phyloP scores from a whole-genome alignment of 768 basidiomycete genomes.

The Lactifluus volemus region DNA sequence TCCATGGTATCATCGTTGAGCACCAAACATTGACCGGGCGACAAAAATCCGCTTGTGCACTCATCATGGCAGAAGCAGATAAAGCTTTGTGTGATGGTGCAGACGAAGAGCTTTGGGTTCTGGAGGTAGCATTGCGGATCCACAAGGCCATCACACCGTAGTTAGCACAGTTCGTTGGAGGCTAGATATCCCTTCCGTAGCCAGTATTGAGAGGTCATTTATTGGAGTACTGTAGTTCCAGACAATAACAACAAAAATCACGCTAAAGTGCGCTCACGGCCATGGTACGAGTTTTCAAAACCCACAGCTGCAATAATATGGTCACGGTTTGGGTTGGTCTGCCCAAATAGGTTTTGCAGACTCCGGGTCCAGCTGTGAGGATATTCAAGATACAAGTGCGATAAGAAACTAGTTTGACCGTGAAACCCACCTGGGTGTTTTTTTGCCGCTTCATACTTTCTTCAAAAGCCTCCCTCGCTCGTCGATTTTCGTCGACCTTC shows the following conservation, averaged over 20 bases:
- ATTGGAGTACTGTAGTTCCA: background rate
- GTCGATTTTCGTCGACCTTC: slow-evolving; percentile 31
- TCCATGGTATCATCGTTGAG: slow-evolving; percentile 84
- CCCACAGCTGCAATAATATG: background rate
- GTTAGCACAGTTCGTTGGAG: background rate
- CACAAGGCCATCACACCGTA: slow-evolving; percentile 45
- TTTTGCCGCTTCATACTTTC: slow-evolving; percentile 25
- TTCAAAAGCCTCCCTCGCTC: slow-evolving; percentile 28
- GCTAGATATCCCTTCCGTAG: background rate
- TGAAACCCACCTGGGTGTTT: slow-evolving; percentile 23
- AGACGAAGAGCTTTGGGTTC: slow-evolving; percentile 92
- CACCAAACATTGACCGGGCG: slow-evolving; percentile 72
- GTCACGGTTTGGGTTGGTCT: slow-evolving; percentile 15
- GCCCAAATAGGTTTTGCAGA: slow-evolving; percentile 32
- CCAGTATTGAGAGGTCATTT: background rate
- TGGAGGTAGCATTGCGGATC: slow-evolving; percentile 79
- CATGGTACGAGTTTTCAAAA: background rate
- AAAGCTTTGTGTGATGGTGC: slow-evolving; percentile 94
- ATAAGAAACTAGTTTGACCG: background rate
- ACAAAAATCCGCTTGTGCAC: slow-evolving; percentile 72
- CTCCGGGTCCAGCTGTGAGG: slow-evolving; percentile 28
- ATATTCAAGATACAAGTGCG: background rate
- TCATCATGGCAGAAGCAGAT: slow-evolving; percentile 90
- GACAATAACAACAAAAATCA: background rate
- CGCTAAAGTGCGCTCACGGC: background rate